Conservation (phyloP, 805 yeast genomes). For the Kodamaea kaohsiungensis region DNA sequence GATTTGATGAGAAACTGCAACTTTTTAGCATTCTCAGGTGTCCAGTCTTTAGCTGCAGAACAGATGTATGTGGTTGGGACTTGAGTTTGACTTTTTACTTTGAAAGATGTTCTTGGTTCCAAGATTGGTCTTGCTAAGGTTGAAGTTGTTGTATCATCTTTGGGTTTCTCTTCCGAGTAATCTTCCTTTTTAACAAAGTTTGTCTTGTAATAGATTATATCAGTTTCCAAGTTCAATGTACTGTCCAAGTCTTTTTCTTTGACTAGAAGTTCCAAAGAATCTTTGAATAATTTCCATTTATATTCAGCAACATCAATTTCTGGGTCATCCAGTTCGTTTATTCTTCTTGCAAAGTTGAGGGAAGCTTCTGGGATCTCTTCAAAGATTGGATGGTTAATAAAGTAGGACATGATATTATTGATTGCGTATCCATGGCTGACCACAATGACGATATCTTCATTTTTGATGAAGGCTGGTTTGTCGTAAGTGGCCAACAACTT, state of each 20-base stretch:
- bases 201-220: conserved; percentile 45
- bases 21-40: conserved; percentile 26
- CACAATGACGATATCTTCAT: conserved; percentile 37
- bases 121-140: conserved; percentile 32
- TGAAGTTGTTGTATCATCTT: conserved; percentile 28
- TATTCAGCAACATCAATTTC: conserved; percentile 17
- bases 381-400: conserved; percentile 45
- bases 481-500: conserved; percentile 45
- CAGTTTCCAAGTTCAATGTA: conserved; percentile 39
- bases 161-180: conserved; percentile 13
- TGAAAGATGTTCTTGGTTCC: conserved; percentile 13
- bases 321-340: not conserved
- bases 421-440: conserved; percentile 45
- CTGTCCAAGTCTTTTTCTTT: conserved; percentile 26
- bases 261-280: conserved; percentile 32
- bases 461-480: conserved; percentile 31
- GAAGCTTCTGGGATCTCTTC: conserved; percentile 45
- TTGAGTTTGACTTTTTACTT: conserved; percentile 10
- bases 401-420: conserved; percentile 39
- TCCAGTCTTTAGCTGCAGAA: conserved; percentile 43
- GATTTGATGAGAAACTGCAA: conserved; percentile 28
- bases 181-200: conserved; percentile 42
- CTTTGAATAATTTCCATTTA: conserved; percentile 35
- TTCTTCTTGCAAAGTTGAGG: conserved; percentile 33
- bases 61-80: conserved; percentile 30